Conservation (phyloP, 495 filamentous ascomycete species). For the Penicillium paradoxum region DNA sequence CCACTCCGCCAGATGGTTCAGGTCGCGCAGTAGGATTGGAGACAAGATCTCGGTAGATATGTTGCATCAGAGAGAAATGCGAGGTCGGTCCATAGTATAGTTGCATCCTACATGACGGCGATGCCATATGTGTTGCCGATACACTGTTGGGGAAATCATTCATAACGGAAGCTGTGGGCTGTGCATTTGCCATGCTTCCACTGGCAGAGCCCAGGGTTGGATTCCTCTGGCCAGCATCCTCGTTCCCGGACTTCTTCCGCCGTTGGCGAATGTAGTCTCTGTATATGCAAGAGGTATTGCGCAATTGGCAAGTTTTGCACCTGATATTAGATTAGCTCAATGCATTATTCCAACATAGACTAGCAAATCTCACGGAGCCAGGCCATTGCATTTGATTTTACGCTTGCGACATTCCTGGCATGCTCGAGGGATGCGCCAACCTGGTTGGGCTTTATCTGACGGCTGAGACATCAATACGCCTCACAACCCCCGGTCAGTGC, state of each 20-base stretch:
- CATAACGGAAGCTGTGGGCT: slow-evolving; percentile 21
- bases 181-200: slow-evolving; percentile 10
- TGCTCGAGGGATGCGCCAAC: slow-evolving; percentile 40
- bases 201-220: slow-evolving; percentile 14
- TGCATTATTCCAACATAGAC: background rate
- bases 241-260: slow-evolving; percentile 30
- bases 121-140: slow-evolving; percentile 43
- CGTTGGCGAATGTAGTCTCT: slow-evolving; percentile 39
- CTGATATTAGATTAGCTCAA: slow-evolving; percentile 5
- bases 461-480: slow-evolving; percentile 28
- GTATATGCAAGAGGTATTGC: slow-evolving; percentile 35
- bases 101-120: slow-evolving; percentile 40
- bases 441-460: slow-evolving; percentile 13
- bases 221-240: slow-evolving; percentile 5
- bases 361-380: slow-evolving; percentile 25
- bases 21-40: slow-evolving; percentile 23
- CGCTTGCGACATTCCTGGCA: slow-evolving; percentile 42
- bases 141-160: slow-evolving; percentile 38
- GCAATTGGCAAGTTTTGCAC: slow-evolving; percentile 38
- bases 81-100: slow-evolving; percentile 46
- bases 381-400: slow-evolving; percentile 43
- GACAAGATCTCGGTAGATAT: slow-evolving; percentile 39
- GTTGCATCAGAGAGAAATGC: slow-evolving; percentile 43
- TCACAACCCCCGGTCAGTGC: background rate
- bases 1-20: slow-evolving; percentile 30